Evolutionary conservation across 768 basidiomycete genomes (phyloP), one percentile per base, ranked within the genome.

Genomic region (Trametes coccinea): DNA sequence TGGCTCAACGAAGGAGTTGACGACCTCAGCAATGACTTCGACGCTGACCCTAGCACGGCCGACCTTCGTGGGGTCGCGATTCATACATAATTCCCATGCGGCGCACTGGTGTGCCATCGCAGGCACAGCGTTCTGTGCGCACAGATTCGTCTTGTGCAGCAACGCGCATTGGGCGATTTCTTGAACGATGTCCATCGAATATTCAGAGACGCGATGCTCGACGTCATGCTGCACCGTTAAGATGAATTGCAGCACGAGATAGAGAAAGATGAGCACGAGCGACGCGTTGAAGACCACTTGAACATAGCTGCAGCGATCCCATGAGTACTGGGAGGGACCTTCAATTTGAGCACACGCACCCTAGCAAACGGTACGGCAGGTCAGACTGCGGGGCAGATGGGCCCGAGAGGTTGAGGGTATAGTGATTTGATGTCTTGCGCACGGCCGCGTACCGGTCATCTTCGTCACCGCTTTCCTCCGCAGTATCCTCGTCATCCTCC

Each of bases 1-100:
- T 51, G 91, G 90, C 71, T 99, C 96, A 13, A 98, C 92, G 71
- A 99, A 99, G 1, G 93, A 88, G 72, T 98, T 97, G 63, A 98
- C 88, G 46, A 98, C 90, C 71, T 97, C 95, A 54, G 93, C 96
- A 74, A 98, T 88, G 59, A 97, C 86, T 79, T 98, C 94, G 59
- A 95, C 95, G 46, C 91, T 88, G 66, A 99, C 89, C 68, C 85
- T 87, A 61, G 94, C 92, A 60, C 93, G 90, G 1, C 93, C 93
- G 44, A 95, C 85, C 43, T 89, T 87, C 17, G 88, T 86, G 56
- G 95, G 93, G 79, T 98, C 95, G 61, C 92, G 88, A 75, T 90
- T 88, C 95, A 97, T 96, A 72, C 95, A 98, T 5, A 85, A 84
- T 70, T 96, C 92, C 96, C 96, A 98, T 62, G 83, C 84, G 49